Evolutionary conservation across 768 basidiomycete species (phyloP).

Genomic region (Thelephora ganbajun): DNA sequence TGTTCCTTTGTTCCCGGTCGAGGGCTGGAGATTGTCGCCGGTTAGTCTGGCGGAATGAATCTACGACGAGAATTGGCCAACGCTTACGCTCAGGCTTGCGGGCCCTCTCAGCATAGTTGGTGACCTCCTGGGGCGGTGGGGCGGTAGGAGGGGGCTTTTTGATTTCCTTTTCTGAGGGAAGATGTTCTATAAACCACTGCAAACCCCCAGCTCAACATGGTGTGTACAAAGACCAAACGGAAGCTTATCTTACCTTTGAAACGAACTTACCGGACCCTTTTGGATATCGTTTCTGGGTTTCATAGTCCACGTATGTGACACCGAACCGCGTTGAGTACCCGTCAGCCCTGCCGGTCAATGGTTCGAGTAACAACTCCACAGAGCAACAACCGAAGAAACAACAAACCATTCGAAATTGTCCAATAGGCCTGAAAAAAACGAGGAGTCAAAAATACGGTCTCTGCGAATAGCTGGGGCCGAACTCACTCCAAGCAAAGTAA

Average conservation of each 20-base stretch:
- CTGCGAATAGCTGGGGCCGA: neutral
- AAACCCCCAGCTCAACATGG: neutral
- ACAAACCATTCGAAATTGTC: slow-evolving; percentile 57
- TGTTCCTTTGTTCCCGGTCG: too few species aligned
- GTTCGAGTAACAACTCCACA: neutral
- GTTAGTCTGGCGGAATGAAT: too few species aligned
- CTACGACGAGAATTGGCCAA: too few species aligned
- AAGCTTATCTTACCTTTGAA: slow-evolving; percentile 29
- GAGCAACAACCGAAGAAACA: neutral
- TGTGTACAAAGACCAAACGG: neutral
- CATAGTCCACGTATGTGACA: slow-evolving; percentile 58
- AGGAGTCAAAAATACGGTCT: slow-evolving; percentile 3
- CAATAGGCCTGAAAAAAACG: slow-evolving; percentile 32
- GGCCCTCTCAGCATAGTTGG: too few species aligned
- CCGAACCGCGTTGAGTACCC: slow-evolving; percentile 58
- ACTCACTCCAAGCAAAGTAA: slow-evolving; percentile 60
- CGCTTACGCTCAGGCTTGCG: too few species aligned
- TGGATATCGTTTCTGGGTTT: slow-evolving; percentile 50
- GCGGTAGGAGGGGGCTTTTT: too few species aligned
- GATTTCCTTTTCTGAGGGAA: neutral
- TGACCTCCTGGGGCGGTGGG: too few species aligned
- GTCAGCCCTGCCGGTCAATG: slow-evolving; percentile 39
- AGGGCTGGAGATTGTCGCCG: too few species aligned
- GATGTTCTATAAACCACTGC: neutral
- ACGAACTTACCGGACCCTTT: slow-evolving; percentile 50